Base-by-base conservation (phyloP, 768 basidiomycete genomes). In the Hericium alpestre region DNA sequence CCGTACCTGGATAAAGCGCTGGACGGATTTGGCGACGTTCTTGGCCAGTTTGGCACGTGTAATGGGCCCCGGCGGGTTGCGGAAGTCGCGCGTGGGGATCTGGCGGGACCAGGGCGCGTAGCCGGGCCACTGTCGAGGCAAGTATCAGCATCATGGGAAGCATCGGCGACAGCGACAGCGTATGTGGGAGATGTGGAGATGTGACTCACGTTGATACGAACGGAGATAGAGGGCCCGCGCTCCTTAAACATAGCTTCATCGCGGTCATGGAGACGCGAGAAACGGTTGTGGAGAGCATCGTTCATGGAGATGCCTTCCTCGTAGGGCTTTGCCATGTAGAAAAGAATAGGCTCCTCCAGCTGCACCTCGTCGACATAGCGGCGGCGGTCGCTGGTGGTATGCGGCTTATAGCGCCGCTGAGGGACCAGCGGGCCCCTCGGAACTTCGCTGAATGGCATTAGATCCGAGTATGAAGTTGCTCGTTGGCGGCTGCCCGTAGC, bases 31-130 rank as follows among this genome's bases (percentile, higher is more conserved):
- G 1, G 87, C 87, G 8, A 90, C 79, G 56, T 88, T 89, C 66
- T 87, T 87, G 0, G 86, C 87, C 15, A 90, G 74, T 65, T 90
- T 90, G 18, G 80, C 78, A 54, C 79, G 76, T 1, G 87, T 90
- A 62, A 90, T 87, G 3, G 84, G 87, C 6, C 84, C 79, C 40
- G 86, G 88, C 0, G 88, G 87, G 60, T 80, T 88, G 40, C 80
- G 78, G 66, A 89, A 90, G 68, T 90, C 87, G 67, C 82, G 81
- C 1, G 87, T 90, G 8, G 88, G 88, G 59, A 90, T 90, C 66
- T 90, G 88, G 56, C 85, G 78, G 56, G 83, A 86, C 86, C 86
- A 90, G 49, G 80, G 77, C 32, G 80, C 72, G 62, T 90, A 90
- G 1, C 88, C 86, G 4, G 86, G 87, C 88, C 88, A 90, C 87